A percentile compares a stretch with the other conserved stretches of the same genome.
Evolutionary conservation across 805 yeast genomes (phyloP).

Genomic region (Peterozyma xylosa): DNA sequence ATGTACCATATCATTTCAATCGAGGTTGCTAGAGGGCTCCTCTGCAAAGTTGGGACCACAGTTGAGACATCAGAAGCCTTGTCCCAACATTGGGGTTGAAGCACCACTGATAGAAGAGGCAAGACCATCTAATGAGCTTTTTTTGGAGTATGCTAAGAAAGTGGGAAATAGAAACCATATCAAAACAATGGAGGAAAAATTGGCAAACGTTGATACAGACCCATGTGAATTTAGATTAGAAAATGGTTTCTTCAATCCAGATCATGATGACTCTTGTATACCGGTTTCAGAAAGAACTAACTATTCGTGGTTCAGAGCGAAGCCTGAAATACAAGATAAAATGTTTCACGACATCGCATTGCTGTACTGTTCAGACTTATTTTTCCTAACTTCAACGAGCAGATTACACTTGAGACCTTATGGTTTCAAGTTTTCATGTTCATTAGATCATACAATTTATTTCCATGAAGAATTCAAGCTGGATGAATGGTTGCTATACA

Average conservation of each 20-base stretch:
- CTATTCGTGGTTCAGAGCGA: conserved; percentile 5
- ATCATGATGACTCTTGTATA: not conserved
- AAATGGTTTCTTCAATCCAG: conserved; percentile 16
- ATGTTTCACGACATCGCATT: conserved; percentile 47
- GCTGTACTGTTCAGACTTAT: conserved; percentile 53
- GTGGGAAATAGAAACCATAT: conserved; percentile 11
- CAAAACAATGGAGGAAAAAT: conserved; percentile 16
- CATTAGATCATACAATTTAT: conserved; percentile 61
- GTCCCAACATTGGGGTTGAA: conserved; percentile 21
- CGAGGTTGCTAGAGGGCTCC: conserved; percentile 21
- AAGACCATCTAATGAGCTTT: conserved; percentile 19
- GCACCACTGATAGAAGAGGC: conserved; percentile 20
- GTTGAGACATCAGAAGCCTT: conserved; percentile 17
- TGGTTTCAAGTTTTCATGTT: conserved; percentile 44
- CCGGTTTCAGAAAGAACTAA: conserved; percentile 1
- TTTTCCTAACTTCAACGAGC: conserved; percentile 43
- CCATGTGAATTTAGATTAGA: conserved; percentile 27
- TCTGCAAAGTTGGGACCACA: conserved; percentile 22
- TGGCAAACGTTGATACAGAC: conserved; percentile 18
- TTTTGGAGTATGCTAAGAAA: conserved; percentile 18
- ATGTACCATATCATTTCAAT: conserved; percentile 41
- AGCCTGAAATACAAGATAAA: conserved; percentile 9
- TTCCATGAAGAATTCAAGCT: conserved; percentile 48
- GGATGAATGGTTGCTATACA: conserved; percentile 44
- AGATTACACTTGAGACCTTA: conserved; percentile 40